Evolutionary conservation across 2,329 filamentous ascomycete genomes (phyloP), one percentile per base, ranked within the genome.

Genomic region (Aaosphaeria pasadenensis): DNA sequence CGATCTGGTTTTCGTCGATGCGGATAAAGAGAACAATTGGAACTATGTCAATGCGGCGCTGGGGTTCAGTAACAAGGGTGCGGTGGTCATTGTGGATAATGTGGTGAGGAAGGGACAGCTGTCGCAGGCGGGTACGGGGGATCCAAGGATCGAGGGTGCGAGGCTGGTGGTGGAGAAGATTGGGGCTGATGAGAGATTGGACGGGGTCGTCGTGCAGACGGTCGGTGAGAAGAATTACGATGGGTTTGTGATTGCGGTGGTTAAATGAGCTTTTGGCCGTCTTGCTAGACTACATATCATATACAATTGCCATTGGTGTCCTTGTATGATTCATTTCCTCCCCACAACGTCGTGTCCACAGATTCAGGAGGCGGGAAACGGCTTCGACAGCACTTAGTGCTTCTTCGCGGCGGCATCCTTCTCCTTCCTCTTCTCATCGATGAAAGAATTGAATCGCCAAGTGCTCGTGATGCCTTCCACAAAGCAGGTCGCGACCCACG

Each of bases 1-100:
- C 49, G 77, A 77, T 47, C 69, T 82, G 51, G 71, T 76, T 1
- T 81, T 81, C 49, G 76, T 82, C 33, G 78, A 82, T 57, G 79
- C 78, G 5, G 75, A 77, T 42, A 78, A 77, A 63, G 64, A 67
- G 39, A 75, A 77, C 52, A 77, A 79, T 47, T 75, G 70, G 66
- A 68, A 70, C 30, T 79, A 79, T 51, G 77, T 80, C 39, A 68
- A 79, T 46, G 63, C 63, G 54, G 73, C 74, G 2, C 59, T 76
- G 17, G 67, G 66, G 32, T 63, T 79, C 58, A 69, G 65, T 0
- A 65, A 70, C n/a, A 53, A 57, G 1, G 69, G 71, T 0, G 73
- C 74, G 0, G 68, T 62, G 6, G 67, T 82, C 30, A 73, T 75
- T 39, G 71, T 81, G 2, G 78, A 82, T 58, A 79, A 81, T 59